Percentiles rank a stretch among this genome's conserved stretches.
phyloP scores from a whole-genome alignment of 2,329 filamentous ascomycete species.

The Pestalotiopsis sp. region DNA sequence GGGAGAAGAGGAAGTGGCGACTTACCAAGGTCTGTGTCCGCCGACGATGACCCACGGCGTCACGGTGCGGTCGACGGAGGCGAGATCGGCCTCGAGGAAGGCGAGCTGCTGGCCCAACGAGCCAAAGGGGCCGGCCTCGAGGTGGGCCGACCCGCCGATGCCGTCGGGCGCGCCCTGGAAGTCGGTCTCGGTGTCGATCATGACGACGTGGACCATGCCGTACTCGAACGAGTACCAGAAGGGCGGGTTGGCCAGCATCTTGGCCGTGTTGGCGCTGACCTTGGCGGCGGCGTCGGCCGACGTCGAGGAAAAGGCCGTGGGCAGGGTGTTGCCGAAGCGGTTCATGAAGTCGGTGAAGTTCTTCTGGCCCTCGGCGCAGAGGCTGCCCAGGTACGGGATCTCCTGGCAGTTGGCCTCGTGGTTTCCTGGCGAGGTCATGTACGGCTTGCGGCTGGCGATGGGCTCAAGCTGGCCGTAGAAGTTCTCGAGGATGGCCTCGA shows the following conservation, averaged over 20 bases:
- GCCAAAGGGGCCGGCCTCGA: conserved; percentile 53
- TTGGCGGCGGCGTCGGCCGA: conserved; percentile 42
- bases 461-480: conserved; percentile 58
- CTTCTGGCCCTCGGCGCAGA: conserved; percentile 52
- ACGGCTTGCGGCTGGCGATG: conserved; percentile 52
- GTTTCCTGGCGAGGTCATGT: conserved; percentile 59
- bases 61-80: conserved; percentile 53
- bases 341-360: conserved; percentile 63
- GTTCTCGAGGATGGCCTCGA: conserved; percentile 55
- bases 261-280: conserved; percentile 44
- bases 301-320: conserved; percentile 48
- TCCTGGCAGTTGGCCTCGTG: conserved; percentile 57
- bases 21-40: conserved; percentile 43
- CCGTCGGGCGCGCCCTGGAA: conserved; percentile 50
- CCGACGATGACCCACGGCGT: conserved; percentile 54
- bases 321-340: conserved; percentile 54
- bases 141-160: conserved; percentile 36
- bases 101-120: conserved; percentile 47
- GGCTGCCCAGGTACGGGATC: conserved; percentile 32
- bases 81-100: conserved; percentile 56
- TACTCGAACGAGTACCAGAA: conserved; percentile 64
- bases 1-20: neutral
- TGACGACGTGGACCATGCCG: conserved; percentile 54
- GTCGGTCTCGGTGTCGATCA: conserved; percentile 60
- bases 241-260: conserved; percentile 45